Percentiles rank a stretch among this genome's conserved stretches.
Evolutionary conservation across 2,329 filamentous ascomycete species (phyloP).

Genomic region (Botrytis deweyae): DNA sequence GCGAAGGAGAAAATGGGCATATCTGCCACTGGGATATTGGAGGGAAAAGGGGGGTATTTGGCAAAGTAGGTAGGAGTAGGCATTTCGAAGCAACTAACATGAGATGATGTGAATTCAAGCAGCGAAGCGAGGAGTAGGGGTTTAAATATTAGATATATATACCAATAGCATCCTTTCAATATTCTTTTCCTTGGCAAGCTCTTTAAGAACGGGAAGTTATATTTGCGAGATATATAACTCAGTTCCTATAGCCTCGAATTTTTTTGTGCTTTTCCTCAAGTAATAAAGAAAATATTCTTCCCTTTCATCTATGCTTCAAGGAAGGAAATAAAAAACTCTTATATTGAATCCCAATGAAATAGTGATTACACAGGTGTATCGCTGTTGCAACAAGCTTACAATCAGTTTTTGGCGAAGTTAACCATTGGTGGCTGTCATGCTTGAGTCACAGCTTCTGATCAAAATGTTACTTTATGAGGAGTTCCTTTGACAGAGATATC

Average conservation of each 20-base stretch:
- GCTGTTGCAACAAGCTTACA: neutral
- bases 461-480: neutral
- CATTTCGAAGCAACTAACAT: neutral
- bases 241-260: neutral
- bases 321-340: neutral
- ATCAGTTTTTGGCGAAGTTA: neutral
- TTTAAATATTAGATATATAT: neutral
- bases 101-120: neutral
- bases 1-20: conserved; percentile 5
- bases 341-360: neutral
- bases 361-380: neutral
- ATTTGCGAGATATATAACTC: neutral
- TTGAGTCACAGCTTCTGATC: neutral
- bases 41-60: neutral
- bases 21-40: neutral
- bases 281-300: neutral
- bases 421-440: neutral
- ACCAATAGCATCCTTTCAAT: neutral
- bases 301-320: neutral
- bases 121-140: neutral
- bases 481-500: neutral
- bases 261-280: neutral
- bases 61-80: neutral
- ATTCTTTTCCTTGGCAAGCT: neutral
- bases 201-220: neutral